Base-by-base conservation (phyloP, 2,329 filamentous ascomycete genomes). In the Colletotrichum costaricense region DNA sequence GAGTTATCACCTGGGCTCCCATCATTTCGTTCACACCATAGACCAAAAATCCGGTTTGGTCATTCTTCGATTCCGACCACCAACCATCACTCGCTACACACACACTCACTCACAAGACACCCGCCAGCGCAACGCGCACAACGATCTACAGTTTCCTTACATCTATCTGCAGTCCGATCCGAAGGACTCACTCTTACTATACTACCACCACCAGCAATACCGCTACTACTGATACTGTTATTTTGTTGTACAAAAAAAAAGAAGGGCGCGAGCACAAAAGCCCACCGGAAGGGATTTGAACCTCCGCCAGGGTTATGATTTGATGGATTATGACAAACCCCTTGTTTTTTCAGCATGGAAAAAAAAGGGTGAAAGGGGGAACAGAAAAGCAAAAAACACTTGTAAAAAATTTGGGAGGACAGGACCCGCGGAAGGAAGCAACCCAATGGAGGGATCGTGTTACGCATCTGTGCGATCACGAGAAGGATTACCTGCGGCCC, bases 271-370 rank as follows among this genome's bases (percentile, higher is more conserved):
- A 26, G 55, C 54, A 33, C 19, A 52, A 46, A 19, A 24, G n/a
- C 22, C 46, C 28, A 19, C 30, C 46, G 62, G 62, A 38, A 38
- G 67, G 57, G 57, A 65, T 55, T 67, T 49, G 9, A 22, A 22
- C 54, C 59, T 35, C 38, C 64, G 59, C 58, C 26, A 52, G 60
- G 56, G 66, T 35, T 55, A 75, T 58, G 74, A 75, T 59, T 74
- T 74, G 65, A 74, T 62, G 73, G 69, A 73, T 74, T 42, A 74
- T 73, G 73, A 74, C 60, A 65, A 22, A 19, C 38, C 22, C 14
- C 33, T 35, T 19, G 38, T 26, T 55, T 55, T 55, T 55, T 8
- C 52, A 55, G n/a, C 19, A 55, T 12, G 33, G 33, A 35, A 5
- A 19, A 42, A 14, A 14, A 28, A 28, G 24, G 42, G 16, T 16